Conservation (phyloP, 75 land plant genomes). For the Picea sitchensis region DNA sequence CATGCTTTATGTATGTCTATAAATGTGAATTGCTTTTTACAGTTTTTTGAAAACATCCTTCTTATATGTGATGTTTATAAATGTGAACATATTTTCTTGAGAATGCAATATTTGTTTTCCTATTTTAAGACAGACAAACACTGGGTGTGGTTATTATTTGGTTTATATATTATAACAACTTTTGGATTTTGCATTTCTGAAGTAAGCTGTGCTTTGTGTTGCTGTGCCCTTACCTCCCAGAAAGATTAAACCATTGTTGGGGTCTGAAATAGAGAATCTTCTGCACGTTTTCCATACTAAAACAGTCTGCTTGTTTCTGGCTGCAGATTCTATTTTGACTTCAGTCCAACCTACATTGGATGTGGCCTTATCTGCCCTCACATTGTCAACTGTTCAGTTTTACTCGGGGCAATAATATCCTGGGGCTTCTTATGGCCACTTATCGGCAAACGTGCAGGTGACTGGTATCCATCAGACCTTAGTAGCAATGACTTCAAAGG, state of each 20-base stretch:
- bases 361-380: conserved; percentile 73
- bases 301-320: not conserved
- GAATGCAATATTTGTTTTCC: not conserved
- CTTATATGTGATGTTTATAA: not conserved
- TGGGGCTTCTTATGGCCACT: conserved; percentile 69
- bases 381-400: conserved; percentile 53
- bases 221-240: not conserved
- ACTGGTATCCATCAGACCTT: conserved; percentile 54
- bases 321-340: conserved; percentile 62
- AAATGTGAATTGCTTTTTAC: not conserved
- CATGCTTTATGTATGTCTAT: not conserved
- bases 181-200: not conserved
- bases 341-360: conserved; percentile 59
- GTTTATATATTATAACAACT: not conserved
- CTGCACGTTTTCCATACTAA: not conserved
- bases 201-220: not conserved
- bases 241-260: not conserved
- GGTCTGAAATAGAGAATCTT: not conserved
- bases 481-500: conserved; percentile 47
- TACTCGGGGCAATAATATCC: conserved; percentile 58
- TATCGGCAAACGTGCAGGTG: conserved; percentile 40
- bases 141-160: not conserved
- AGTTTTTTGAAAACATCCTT: no score
- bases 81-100: not conserved
- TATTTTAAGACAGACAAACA: not conserved